Conservation (phyloP, 176 grass and related monocot genomes). For the Stipa capillata region DNA sequence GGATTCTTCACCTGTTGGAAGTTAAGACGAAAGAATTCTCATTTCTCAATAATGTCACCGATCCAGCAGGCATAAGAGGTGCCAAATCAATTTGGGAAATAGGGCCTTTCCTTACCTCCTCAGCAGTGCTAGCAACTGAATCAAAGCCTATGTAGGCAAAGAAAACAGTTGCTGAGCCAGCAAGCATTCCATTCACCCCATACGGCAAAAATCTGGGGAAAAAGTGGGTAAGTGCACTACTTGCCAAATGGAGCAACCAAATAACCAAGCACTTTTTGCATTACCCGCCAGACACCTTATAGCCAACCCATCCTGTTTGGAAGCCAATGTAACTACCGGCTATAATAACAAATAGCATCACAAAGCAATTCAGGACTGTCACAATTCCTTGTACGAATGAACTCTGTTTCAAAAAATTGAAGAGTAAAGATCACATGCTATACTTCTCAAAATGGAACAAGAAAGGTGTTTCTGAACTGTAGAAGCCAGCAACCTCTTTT, state of each 20-base stretch:
- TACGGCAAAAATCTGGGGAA: slow-evolving; percentile 62
- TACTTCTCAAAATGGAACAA: neutral
- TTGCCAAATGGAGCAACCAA: neutral
- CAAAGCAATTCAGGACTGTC: slow-evolving; percentile 58
- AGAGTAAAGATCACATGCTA: neutral
- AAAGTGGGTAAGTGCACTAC: neutral
- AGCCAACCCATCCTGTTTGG: slow-evolving; percentile 80
- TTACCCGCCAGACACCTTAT: slow-evolving; percentile 71
- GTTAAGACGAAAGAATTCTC: neutral
- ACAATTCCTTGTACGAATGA: slow-evolving; percentile 63
- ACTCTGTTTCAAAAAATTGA: slow-evolving; percentile 26
- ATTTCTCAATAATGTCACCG: neutral
- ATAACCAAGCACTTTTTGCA: neutral
- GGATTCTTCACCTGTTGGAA: slow-evolving; percentile 66
- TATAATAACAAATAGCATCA: slow-evolving; percentile 84
- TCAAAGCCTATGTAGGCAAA: slow-evolving; percentile 88
- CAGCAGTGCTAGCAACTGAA: slow-evolving; percentile 73
- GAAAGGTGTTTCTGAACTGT: neutral
- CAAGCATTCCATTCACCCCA: slow-evolving; percentile 72
- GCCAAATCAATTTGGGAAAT: neutral
- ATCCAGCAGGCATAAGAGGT: neutral
- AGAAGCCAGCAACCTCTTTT: slow-evolving; percentile 52
- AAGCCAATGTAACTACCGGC: slow-evolving; percentile 72
- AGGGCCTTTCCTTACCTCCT: slow-evolving; percentile 41
- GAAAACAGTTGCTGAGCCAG: slow-evolving; percentile 76